phyloP scores from a whole-genome alignment of 805 yeast genomes.

The Candida xiaguanensis region DNA sequence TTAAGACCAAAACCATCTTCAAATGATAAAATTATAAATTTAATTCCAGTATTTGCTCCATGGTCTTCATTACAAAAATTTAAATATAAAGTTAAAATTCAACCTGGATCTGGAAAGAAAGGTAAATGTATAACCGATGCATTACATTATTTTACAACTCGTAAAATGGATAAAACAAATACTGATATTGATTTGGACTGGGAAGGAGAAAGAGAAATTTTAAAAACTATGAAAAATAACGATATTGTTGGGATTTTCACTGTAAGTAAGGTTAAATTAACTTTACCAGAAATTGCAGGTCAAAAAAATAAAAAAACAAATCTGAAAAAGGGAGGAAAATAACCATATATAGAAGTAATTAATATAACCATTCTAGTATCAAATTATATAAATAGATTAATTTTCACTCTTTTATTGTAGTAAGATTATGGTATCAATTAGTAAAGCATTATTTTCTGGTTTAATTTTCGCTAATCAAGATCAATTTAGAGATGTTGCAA shows the following conservation, averaged over 20 bases:
- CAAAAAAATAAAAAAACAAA: slow-evolving; percentile 9
- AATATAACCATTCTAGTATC: not conserved
- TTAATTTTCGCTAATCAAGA: slow-evolving; percentile 10
- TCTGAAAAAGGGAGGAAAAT: slow-evolving; percentile 12
- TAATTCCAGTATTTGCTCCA: slow-evolving; percentile 89
- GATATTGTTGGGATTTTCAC: slow-evolving; percentile 68
- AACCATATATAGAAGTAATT: slow-evolving; percentile 15
- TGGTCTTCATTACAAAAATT: slow-evolving; percentile 75
- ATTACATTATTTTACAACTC: slow-evolving; percentile 50
- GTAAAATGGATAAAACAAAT: slow-evolving; percentile 43
- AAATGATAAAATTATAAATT: slow-evolving; percentile 53
- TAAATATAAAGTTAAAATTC: slow-evolving; percentile 79
- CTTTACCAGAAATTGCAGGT: slow-evolving; percentile 44
- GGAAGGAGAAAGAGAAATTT: slow-evolving; percentile 60
- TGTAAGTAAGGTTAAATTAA: slow-evolving; percentile 66
- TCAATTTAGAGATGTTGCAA: slow-evolving; percentile 27
- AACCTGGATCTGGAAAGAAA: slow-evolving; percentile 77
- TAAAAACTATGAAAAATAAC: slow-evolving; percentile 54
- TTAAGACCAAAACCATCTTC: slow-evolving; percentile 42
- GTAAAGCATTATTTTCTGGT: slow-evolving; percentile 8
- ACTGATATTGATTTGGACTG: slow-evolving; percentile 58
- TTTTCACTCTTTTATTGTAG: no score
- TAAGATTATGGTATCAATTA: slow-evolving; percentile 13
- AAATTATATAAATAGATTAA: no score
- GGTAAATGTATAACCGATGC: slow-evolving; percentile 81